These are phyloP conservation scores for Triangularia verruculosa DNA, from an alignment of 2,329 filamentous ascomycete genomes.

Conservation along the genomic window DNA sequence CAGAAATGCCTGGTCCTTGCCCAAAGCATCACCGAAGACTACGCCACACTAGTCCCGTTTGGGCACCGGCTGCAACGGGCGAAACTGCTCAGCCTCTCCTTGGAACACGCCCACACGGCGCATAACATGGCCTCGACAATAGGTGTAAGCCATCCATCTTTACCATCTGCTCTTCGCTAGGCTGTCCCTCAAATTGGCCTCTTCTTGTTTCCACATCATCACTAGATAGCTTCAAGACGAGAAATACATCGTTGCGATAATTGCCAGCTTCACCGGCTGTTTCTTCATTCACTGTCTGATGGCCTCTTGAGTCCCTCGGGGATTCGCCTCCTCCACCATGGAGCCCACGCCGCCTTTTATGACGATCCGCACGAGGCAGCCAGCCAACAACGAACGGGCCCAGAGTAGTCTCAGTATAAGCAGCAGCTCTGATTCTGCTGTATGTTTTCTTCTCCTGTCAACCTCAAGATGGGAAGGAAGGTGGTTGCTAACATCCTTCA, in stretches of 20 bases:
- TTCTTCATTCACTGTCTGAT: not conserved
- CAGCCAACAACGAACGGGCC: conserved; percentile 41
- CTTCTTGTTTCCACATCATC: not conserved
- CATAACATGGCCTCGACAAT: not conserved
- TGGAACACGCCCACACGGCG: conserved; percentile 2
- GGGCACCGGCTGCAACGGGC: conserved; percentile 25
- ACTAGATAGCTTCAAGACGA: not conserved
- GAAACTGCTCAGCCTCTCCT: conserved; percentile 22
- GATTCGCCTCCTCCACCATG: conserved; percentile 20
- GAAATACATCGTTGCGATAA: not conserved
- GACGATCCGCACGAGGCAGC: conserved; percentile 50
- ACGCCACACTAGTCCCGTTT: conserved; percentile 21
- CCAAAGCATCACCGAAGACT: conserved; percentile 26
- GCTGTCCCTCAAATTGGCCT: not conserved
- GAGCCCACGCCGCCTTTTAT: conserved; percentile 47
- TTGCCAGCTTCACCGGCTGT: not conserved
- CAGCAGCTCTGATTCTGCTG: conserved; percentile 48
- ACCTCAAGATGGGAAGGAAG: not conserved
- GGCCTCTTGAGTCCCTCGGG: not conserved
- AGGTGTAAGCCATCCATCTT: not conserved
- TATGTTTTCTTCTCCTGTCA: conserved; percentile 35
- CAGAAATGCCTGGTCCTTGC: conserved; percentile 16
- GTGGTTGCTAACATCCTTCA: conserved; percentile 35
- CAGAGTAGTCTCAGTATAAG: conserved; percentile 46
- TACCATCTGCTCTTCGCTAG: not conserved